Percentiles rank a stretch among this genome's conserved stretches.
phyloP scores from a whole-genome alignment of 495 filamentous ascomycete genomes.

The Talaromyces adpressus region DNA sequence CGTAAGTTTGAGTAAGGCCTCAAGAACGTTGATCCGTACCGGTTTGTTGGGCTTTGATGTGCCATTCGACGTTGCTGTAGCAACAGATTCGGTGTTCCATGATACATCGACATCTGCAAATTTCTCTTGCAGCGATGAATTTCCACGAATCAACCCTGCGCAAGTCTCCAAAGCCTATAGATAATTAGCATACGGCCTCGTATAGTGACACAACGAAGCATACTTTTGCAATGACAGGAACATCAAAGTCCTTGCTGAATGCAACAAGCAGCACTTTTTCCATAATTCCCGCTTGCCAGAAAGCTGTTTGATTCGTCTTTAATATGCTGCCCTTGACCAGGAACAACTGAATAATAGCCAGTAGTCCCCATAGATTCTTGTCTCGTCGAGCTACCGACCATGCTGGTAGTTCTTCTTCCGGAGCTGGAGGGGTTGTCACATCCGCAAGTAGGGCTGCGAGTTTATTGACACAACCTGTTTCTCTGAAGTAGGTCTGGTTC shows the following conservation, averaged over 20 bases:
- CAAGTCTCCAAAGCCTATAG: conserved; percentile 70
- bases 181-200: conserved; percentile 11
- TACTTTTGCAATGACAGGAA: conserved; percentile 77
- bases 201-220: conserved; percentile 17
- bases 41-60: conserved; percentile 39
- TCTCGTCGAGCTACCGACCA: conserved; percentile 75
- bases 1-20: conserved; percentile 82
- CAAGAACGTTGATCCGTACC: conserved; percentile 75
- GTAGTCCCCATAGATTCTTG: conserved; percentile 85
- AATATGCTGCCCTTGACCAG: conserved; percentile 71
- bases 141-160: conserved; percentile 82
- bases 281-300: conserved; percentile 75
- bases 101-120: conserved; percentile 69
- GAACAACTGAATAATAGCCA: conserved; percentile 81
- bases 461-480: conserved; percentile 76
- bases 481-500: conserved; percentile 91
- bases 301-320: conserved; percentile 79
- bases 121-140: conserved; percentile 68
- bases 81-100: conserved; percentile 24
- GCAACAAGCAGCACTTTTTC: conserved; percentile 76
- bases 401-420: conserved; percentile 54
- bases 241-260: conserved; percentile 67
- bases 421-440: conserved; percentile 48
- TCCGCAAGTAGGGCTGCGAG: conserved; percentile 62
- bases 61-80: conserved; percentile 29